phyloP scores from a whole-genome alignment of 2,329 filamentous ascomycete species.

The Hymenoscyphus fraxineus region DNA sequence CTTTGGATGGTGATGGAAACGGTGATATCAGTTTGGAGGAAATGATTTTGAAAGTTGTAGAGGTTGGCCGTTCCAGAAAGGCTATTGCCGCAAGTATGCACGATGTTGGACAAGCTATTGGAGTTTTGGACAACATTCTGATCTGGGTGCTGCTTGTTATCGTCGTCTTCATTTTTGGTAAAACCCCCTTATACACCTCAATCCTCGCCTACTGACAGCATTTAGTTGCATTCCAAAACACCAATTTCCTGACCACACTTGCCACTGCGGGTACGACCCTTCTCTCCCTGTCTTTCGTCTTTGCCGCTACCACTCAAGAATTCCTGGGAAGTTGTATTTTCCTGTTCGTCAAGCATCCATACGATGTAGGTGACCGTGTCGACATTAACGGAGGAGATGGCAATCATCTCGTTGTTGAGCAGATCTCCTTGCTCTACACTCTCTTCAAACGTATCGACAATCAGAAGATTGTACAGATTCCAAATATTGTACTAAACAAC shows the following conservation, averaged over 20 bases:
- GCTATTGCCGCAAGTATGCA: slow-evolving; percentile 91
- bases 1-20: slow-evolving; percentile 82
- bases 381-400: slow-evolving; percentile 61
- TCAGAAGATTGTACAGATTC: slow-evolving; percentile 72
- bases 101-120: slow-evolving; percentile 92
- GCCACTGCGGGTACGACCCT: slow-evolving; percentile 88
- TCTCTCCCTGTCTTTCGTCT: slow-evolving; percentile 94
- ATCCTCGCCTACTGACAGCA: slow-evolving; percentile 29
- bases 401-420: slow-evolving; percentile 76
- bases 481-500: slow-evolving; percentile 87
- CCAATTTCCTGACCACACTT: slow-evolving; percentile 77
- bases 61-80: slow-evolving; percentile 82
- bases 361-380: slow-evolving; percentile 90
- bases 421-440: slow-evolving; percentile 90
- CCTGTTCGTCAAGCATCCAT: slow-evolving; percentile 97
- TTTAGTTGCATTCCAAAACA: slow-evolving; percentile 79
- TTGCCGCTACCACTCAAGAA: slow-evolving; percentile 87
- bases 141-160: slow-evolving; percentile 77
- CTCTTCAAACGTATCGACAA: slow-evolving; percentile 82
- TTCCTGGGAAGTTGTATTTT: slow-evolving; percentile 98
- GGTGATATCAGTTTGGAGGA: slow-evolving; percentile 94
- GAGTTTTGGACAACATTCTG: slow-evolving; percentile 83
- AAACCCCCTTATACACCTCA: slow-evolving; percentile 35
- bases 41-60: slow-evolving; percentile 73
- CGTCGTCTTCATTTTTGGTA: slow-evolving; percentile 77